Evolutionary conservation across 129 eudicot genomes (phyloP).

Genomic region (Helianthus tuberosus): DNA sequence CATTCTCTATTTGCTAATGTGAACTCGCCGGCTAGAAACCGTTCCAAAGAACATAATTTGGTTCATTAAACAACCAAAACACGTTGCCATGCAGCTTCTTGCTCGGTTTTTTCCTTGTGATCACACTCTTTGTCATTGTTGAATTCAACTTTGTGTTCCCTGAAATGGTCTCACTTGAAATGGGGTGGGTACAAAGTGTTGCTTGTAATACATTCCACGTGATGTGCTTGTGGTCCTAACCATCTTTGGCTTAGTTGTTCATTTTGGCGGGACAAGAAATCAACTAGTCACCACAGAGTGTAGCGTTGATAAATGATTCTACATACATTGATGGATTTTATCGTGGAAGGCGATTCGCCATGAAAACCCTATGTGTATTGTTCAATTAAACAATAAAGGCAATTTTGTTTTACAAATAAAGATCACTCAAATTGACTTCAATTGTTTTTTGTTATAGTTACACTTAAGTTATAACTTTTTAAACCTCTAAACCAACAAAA

Average conservation of each 20-base stretch:
- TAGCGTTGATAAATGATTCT: no score
- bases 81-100: constrained; percentile 8
- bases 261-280: constrained; percentile 28
- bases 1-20: neutral
- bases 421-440: no score
- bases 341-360: no score
- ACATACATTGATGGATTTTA: no score
- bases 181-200: constrained; percentile 10
- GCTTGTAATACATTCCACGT: constrained; percentile 23
- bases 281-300: no score
- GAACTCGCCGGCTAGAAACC: neutral
- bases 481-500: no score
- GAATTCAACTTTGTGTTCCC: constrained; percentile 26
- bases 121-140: constrained; percentile 23
- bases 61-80: constrained; percentile 2
- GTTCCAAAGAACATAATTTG: neutral
- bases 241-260: constrained; percentile 23
- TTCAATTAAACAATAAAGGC: no score
- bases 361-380: no score
- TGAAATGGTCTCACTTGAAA: constrained; percentile 30
- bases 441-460: no score
- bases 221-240: constrained; percentile 36
- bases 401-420: no score
- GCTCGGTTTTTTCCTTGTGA: constrained; percentile 20
- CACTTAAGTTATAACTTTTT: no score